Conservation (phyloP, 257 asterid genomes). For the Penstemon davidsonii region DNA sequence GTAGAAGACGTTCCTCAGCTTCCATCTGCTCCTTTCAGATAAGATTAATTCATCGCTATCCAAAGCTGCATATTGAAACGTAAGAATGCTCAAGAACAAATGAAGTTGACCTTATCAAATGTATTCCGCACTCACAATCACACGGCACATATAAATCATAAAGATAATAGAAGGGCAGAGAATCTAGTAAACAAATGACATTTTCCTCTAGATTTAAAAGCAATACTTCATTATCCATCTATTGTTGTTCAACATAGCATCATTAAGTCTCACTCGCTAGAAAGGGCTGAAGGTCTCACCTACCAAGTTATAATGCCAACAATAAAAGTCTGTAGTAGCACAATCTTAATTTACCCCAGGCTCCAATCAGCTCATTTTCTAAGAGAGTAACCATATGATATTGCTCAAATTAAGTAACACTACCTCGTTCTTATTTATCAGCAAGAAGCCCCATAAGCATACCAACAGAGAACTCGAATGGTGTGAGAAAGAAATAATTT, state of each 20-base stretch:
- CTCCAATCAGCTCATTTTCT: no score
- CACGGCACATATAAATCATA: neutral
- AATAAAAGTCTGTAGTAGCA: neutral
- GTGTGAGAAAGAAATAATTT: neutral
- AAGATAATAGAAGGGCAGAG: slow-evolving; percentile 8
- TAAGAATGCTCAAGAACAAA: slow-evolving; percentile 34
- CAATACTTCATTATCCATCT: neutral
- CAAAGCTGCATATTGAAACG: slow-evolving; percentile 45
- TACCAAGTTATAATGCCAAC: neutral
- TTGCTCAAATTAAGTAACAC: neutral
- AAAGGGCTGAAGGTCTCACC: neutral
- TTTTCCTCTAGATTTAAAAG: neutral
- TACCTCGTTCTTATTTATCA: neutral
- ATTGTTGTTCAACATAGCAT: neutral
- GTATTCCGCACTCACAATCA: neutral
- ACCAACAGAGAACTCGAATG: neutral
- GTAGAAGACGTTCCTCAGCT: no score
- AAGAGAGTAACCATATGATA: neutral
- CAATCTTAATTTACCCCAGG: neutral
- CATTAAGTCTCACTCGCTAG: neutral
- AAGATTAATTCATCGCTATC: no score
- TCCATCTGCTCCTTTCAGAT: no score
- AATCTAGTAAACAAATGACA: slow-evolving; percentile 9
- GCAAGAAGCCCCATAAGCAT: neutral
- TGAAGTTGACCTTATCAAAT: neutral